These are phyloP conservation scores for Lactuca sativa DNA, from an alignment of 129 eudicot species.

Conservation along the genomic window DNA sequence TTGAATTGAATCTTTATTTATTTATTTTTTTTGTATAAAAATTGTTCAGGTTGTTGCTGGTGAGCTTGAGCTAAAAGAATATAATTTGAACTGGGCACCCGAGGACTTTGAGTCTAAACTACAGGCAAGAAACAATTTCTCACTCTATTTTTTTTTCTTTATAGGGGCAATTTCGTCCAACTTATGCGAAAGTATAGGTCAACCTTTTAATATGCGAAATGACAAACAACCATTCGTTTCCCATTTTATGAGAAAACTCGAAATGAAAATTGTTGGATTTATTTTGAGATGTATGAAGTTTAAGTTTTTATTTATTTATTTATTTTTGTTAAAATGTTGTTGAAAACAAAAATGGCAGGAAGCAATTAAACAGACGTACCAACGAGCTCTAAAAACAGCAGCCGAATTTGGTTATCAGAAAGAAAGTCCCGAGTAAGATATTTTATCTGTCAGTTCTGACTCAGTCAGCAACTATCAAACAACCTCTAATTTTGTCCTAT, in stretches of 20 bases:
- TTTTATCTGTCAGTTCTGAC: neutral
- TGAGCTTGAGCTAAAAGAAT: slow-evolving; percentile 90
- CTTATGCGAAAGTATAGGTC: neutral
- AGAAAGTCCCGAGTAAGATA: slow-evolving; percentile 97
- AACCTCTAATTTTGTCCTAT: no score
- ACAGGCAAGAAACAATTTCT: slow-evolving; percentile 48
- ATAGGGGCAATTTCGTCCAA: neutral
- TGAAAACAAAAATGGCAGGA: slow-evolving; percentile 48
- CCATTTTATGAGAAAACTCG: slow-evolving; percentile 1
- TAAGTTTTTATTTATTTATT: neutral
- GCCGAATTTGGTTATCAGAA: slow-evolving; percentile 87
- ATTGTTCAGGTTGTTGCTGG: slow-evolving; percentile 86
- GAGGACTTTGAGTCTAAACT: slow-evolving; percentile 91
- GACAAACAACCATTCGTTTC: neutral
- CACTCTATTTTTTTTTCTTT: neutral
- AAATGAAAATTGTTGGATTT: neutral
- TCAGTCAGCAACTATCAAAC: no score
- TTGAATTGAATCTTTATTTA: neutral
- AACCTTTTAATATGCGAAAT: neutral
- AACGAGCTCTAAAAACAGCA: slow-evolving; percentile 86
- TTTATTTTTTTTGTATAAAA: neutral
- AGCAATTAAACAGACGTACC: slow-evolving; percentile 96
- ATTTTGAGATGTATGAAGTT: neutral
- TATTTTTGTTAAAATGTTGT: neutral
- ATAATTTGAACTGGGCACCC: slow-evolving; percentile 86